phyloP scores from a whole-genome alignment of 441 rosid genomes.

The Aquilaria agallochum region DNA sequence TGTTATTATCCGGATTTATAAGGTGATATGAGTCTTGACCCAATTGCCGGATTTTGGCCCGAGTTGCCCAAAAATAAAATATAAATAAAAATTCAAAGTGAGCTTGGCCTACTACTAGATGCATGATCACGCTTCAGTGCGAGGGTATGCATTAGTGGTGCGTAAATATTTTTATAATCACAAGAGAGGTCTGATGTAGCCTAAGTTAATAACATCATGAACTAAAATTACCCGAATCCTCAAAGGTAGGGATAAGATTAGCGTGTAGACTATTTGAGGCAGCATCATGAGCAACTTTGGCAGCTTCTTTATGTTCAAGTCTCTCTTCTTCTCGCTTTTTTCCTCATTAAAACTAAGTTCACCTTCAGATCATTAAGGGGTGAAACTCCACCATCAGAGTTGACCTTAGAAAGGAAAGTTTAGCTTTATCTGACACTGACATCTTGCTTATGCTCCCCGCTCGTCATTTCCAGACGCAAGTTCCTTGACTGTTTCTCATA shows the following conservation, averaged over 20 bases:
- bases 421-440: conserved; percentile 41
- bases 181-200: too few species aligned
- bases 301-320: conserved; percentile 62
- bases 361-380: conserved; percentile 83
- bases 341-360: conserved; percentile 82
- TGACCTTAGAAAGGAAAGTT: conserved; percentile 31
- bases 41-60: too few species aligned
- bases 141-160: too few species aligned
- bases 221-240: conserved; percentile 72
- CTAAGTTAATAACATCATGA: conserved; percentile 10
- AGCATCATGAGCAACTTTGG: conserved; percentile 65
- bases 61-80: too few species aligned
- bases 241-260: conserved; percentile 81
- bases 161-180: too few species aligned
- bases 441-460: conserved; percentile 39
- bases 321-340: conserved; percentile 62
- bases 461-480: conserved; percentile 40
- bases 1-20: too few species aligned
- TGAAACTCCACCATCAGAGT: conserved; percentile 65
- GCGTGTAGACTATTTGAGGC: conserved; percentile 81
- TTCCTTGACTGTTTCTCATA: conserved; percentile 55
- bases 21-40: too few species aligned
- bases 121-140: too few species aligned
- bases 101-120: too few species aligned
- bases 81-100: too few species aligned